Base-by-base conservation (phyloP, 345 rosid genomes). In the Erysimum cheiranthoides region DNA sequence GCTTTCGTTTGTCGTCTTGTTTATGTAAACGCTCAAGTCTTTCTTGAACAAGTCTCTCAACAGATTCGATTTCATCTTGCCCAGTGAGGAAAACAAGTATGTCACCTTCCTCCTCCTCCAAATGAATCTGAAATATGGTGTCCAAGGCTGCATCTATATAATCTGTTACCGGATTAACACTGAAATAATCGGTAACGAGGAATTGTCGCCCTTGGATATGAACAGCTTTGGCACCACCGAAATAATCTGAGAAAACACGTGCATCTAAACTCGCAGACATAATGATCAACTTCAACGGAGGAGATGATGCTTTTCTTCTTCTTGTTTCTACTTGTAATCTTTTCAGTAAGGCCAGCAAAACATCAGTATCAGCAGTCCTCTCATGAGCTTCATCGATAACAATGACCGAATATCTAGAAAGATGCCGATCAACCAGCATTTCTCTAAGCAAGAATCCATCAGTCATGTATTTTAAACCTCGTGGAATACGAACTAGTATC, bases 231-330 rank as follows among this genome's bases (percentile, higher is more conserved):
- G 98, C 98, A 81, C 91, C 87, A 73, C 88, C 92, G 64, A 85
- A 89, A 81, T 94, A 92, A 38, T 87, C 89, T 0, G 95, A 90
- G 80, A 92, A 94, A 73, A 84, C 82, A 32, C 87, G 90, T 14
- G 97, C 96, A 80, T 94, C 96, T 82, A 94, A 89, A 78, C 97
- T 94, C 14, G 98, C 97, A 82, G 98, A 94, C 97, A 94, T 94
- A 51, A 94, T 79, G 39, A 94, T 84, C 73, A 94, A 63, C 88
- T 92, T 94, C 82, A 94, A 74, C 10, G 93, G 93, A 66, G 87
- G 25, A 21, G 25, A 21, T n/a, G n/a, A n/a, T 21, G 25, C 25
- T 21, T 21, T 78, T 6, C 75, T 84, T 69, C 30, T 25, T 27
- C 60, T 16, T 17, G 52, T 21, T 38, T 79, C 78, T 71, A 64